Evolutionary conservation across 352 stramenopile species (phyloP), one percentile per base, ranked within the genome.

Genomic region (Hyaloperonospora arabidopsidis): DNA sequence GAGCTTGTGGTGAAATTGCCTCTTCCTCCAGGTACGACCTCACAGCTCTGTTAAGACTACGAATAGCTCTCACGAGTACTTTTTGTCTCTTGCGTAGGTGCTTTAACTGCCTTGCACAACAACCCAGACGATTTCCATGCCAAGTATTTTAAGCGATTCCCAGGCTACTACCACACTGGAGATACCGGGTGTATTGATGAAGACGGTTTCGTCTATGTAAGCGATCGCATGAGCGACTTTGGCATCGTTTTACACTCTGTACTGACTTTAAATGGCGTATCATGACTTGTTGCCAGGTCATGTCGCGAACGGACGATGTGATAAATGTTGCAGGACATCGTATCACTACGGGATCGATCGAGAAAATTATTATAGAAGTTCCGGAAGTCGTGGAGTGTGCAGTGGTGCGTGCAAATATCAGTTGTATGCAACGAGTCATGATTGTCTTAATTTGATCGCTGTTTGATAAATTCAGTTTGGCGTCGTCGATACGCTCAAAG

Each of bases 241-340:
- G 12, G 2, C 5, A 4, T 15, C n/a, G 35, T 41, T 38, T 38
- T 18, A 15, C 12, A 18, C 12, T 18, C 35, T 41, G 13, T 15
- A 32, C 34, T 58, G 49, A 55, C 28, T 47, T 3, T 18, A 41
- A 41, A 32, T 8, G 25, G 25, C 8, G 25, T 4, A 11, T 41
- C 2, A 5, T 41, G 5, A 18, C 29, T 34, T 22, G 22, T 51
- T 32, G 5, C 0, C 51, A 87, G 76, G 85, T 97, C 29, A 96
- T 96, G 85, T 87, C 78, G 10, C 65, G 89, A 61, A 93, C 80
- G 6, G 88, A 97, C 65, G 89, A 97, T 58, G 76, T 95, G 38
- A 96, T 97, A 52, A 96, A 96, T 46, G 84, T 92, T 28, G 76
- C 86, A 0, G 89, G 86, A 5, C 88, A 97, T 52, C 72, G 88